These are phyloP conservation scores for Volvariella volvacea DNA, from an alignment of 1,284 basidiomycete genomes.

Conservation along the genomic window DNA sequence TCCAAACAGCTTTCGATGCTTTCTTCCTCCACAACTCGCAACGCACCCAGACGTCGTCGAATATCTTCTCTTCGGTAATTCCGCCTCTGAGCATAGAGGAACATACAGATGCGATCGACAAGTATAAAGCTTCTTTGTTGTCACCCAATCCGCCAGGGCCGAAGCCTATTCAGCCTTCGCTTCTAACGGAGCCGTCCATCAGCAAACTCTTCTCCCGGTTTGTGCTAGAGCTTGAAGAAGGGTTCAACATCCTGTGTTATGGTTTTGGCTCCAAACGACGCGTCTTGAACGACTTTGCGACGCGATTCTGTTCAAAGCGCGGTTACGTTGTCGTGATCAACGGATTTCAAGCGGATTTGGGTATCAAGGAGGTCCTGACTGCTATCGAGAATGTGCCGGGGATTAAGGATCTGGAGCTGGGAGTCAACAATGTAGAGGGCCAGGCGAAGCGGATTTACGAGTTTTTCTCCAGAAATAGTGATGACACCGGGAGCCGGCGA, in stretches of 20 bases:
- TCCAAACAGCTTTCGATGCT: conserved; percentile 66
- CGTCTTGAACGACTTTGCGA: conserved; percentile 70
- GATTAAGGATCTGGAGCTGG: conserved; percentile 25
- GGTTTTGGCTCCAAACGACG: conserved; percentile 82
- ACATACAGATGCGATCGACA: conserved; percentile 41
- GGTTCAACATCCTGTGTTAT: conserved; percentile 83
- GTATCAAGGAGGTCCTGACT: conserved; percentile 62
- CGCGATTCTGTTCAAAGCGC: conserved; percentile 38
- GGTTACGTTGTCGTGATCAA: conserved; percentile 79
- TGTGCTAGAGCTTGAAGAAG: conserved; percentile 65
- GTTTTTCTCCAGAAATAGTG: conserved; percentile 34
- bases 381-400: conserved; percentile 62
- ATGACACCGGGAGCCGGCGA: conserved; percentile 14
- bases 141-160: conserved; percentile 15
- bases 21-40: conserved; percentile 71
- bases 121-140: neutral
- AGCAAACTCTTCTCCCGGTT: conserved; percentile 54
- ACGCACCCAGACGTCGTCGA: conserved; percentile 64
- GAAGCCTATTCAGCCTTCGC: conserved; percentile 23
- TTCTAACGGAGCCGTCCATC: conserved; percentile 26
- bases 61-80: conserved; percentile 68
- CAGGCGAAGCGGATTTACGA: conserved; percentile 59
- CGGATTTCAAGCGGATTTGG: conserved; percentile 68
- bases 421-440: conserved; percentile 40
- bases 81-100: conserved; percentile 62